Base-by-base conservation (phyloP, 148 eudicot genomes). In the Arbutus unedo region DNA sequence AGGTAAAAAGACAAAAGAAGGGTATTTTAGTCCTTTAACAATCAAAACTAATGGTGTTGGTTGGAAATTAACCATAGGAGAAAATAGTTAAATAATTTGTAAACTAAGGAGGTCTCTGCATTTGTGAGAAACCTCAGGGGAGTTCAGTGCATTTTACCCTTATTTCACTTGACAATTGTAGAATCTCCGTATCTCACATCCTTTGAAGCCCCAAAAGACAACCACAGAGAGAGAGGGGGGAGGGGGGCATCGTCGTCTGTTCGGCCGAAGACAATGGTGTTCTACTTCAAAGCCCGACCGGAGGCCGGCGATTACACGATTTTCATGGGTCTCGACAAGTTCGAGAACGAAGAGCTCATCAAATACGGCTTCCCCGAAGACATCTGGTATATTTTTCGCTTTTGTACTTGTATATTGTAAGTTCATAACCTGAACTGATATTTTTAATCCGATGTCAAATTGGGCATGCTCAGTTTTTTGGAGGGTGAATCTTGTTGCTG, bases 311-410 rank as follows among this genome's bases (percentile, higher is more conserved):
- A 96, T 66, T 96, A 88, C 93, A 93, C 97, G 50, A 96, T 94
- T 57, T 96, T 96, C 87, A 96, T 96, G 99, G 99, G 99, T 50
- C 93, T 94, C 73, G 98, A 96, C 82, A 96, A 96, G 90, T 88
- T 67, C 82, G 99, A 96, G 84, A 96, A 96, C 82, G 99, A 96
- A 82, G 99, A 96, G 77, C 98, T 96, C 84, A 94, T 96, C 92
- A 96, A 92, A 92, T 96, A 87, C 81, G 99, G 99, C 44, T 92
- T 96, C 86, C 98, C 94, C 10, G 98, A 96, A 92, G 99, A 96
- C 83, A 89, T 96, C 76, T 96, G 99, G 99, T 96, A 85, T 8
- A 59, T 18, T 0, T 57, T 31, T 53, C 14, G 3, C 38, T 51
- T 43, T 4, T 54, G 9, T 16, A 60, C 31, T 76, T 51, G 8